phyloP scores from a whole-genome alignment of 2,329 filamentous ascomycete genomes.

The Verticillium dahliae region DNA sequence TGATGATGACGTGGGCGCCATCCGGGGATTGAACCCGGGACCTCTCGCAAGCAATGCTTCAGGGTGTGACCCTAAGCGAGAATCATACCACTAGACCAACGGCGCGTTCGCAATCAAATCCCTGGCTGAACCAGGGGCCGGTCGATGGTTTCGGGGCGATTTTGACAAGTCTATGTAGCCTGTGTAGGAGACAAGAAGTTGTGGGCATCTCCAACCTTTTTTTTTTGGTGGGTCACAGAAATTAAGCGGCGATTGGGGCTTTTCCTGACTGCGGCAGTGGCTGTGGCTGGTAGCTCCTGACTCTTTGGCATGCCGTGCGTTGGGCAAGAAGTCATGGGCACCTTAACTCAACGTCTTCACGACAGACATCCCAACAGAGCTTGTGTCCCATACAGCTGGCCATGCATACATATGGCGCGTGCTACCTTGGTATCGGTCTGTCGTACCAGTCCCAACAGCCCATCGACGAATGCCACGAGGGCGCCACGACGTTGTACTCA shows the following conservation, averaged over 20 bases:
- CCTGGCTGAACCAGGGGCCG: slow-evolving; percentile 2
- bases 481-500: not conserved
- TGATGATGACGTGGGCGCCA: slow-evolving; percentile 4
- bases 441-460: not conserved
- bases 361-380: too few relatives aligned
- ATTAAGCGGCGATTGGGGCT: not conserved
- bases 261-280: not conserved
- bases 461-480: not conserved
- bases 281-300: not conserved
- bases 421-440: not conserved
- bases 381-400: not conserved
- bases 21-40: slow-evolving; percentile 6
- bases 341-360: too few relatives aligned
- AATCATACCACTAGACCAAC: slow-evolving; percentile 10
- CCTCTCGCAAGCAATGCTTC: slow-evolving; percentile 4
- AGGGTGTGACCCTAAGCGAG: slow-evolving; percentile 13
- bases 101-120: slow-evolving; percentile 1
- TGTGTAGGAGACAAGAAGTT: not conserved
- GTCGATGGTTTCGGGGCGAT: not conserved
- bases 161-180: not conserved
- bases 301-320: not conserved
- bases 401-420: not conserved
- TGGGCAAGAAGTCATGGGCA: not conserved
- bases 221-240: not conserved
- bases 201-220: not conserved